Evolutionary conservation across 768 basidiomycete species (phyloP).

Genomic region (Steccherinum ochraceum): DNA sequence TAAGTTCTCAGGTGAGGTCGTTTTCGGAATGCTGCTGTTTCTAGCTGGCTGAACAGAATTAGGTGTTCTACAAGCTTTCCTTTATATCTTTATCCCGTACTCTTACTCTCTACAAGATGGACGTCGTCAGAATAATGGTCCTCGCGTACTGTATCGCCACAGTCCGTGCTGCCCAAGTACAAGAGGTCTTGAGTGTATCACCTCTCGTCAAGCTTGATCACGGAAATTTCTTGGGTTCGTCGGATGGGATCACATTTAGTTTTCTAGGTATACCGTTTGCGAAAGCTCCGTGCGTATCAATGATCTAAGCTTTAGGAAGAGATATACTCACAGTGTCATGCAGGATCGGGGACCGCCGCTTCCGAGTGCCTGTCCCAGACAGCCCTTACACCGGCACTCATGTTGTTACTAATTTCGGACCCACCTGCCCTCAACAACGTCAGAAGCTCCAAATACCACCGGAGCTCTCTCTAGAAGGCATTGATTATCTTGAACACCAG

Average conservation of each 20-base stretch:
- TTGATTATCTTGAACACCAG: background rate
- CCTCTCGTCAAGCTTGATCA: conserved; percentile 19
- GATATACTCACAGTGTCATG: background rate
- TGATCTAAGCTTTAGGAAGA: background rate
- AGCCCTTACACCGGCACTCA: conserved; percentile 25
- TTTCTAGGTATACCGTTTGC: conserved; percentile 54
- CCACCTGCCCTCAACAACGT: conserved; percentile 35
- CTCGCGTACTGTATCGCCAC: no score
- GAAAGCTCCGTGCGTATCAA: conserved; percentile 37
- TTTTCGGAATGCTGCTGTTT: no score
- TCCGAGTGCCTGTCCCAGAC: conserved; percentile 20
- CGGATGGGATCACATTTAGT: conserved; percentile 25
- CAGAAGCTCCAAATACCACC: conserved; percentile 8
- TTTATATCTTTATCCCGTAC: no score
- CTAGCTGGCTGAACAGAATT: no score
- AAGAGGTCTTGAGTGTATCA: no score
- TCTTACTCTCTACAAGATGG: no score
- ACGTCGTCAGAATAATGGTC: no score
- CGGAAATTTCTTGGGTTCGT: conserved; percentile 37
- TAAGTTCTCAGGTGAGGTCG: no score
- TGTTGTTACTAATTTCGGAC: conserved; percentile 30
- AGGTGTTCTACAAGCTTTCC: no score
- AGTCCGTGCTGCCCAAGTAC: no score
- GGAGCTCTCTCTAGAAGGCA: background rate
- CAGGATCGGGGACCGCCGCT: conserved; percentile 18